Base-by-base conservation (phyloP, 2,329 filamentous ascomycete species). In the Pseudopyricularia javanii region DNA sequence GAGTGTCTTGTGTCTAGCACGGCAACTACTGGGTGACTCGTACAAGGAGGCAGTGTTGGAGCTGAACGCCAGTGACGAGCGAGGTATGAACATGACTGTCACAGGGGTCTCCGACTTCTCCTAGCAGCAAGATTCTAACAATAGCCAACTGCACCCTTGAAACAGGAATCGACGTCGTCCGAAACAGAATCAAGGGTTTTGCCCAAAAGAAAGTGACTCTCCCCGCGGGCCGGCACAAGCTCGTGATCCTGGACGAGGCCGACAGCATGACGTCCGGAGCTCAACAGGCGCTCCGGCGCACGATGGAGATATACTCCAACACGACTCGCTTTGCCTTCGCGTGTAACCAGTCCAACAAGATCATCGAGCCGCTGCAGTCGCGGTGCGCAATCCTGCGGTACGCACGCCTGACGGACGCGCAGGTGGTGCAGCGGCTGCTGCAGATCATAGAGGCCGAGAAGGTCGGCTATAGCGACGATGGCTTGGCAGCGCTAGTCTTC, bases 161-260 rank as follows among this genome's bases (percentile, higher is more conserved):
- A 20, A 47, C 48, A 86, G 86, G 91, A 62, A 98, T 98, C 66
- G 93, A 98, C 63, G 93, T 98, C 17, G 93, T 98, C 26, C 83
- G 93, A 51, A 96, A 96, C 67, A 79, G 93, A 57, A 98, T 98
- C 74, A 98, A 98, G 72, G 90, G 89, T 7, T 98, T 98, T 63
- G 93, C 93, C 3, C 93, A 97, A 69, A 98, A 98, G 70, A 98
- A 98, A 70, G 93, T 98, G 60, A 98, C 93, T 1, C 76, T 98
- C 12, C 90, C 93, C 0, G 74, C 83, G 1, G 93, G 93, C 8
- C 81, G 91, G 53, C 93, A 98, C 68, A 98, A 98, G 74, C 75
- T 98, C 50, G 89, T 98, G 50, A 97, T 98, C 59, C 82, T 98
- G 54, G 93, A 98, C 68, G 93, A 98, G 73, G 93, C 93, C 55